A percentile compares a stretch with the other conserved stretches of the same genome.
Conservation (phyloP, 2,329 filamentous ascomycete genomes). For the Penicillium sp. region DNA sequence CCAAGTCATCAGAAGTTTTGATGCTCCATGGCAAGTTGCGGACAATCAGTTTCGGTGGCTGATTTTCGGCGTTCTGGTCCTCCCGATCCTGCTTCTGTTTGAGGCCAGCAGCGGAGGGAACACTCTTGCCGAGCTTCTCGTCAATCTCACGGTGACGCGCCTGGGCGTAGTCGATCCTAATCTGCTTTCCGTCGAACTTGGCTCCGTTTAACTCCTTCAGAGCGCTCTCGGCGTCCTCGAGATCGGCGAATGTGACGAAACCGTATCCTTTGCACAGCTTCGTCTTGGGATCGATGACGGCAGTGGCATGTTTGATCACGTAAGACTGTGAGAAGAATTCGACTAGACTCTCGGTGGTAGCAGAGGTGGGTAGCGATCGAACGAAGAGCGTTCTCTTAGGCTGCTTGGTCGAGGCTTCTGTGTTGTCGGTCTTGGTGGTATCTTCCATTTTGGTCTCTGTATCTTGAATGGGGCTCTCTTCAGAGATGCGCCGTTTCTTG, state of each 20-base stretch:
- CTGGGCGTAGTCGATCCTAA: constrained; percentile 84
- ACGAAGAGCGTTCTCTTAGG: constrained; percentile 75
- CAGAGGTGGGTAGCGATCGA: constrained; percentile 71
- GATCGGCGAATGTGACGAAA: constrained; percentile 94
- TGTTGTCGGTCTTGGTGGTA: constrained; percentile 18
- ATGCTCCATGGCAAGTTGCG: constrained; percentile 95
- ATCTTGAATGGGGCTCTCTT: constrained; percentile 20
- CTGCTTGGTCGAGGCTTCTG: constrained; percentile 22
- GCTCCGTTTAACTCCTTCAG: constrained; percentile 75
- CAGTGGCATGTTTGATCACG: constrained; percentile 92
- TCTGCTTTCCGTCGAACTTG: constrained; percentile 70
- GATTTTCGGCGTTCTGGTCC: constrained; percentile 56
- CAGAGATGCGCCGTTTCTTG: constrained; percentile 37
- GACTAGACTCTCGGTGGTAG: constrained; percentile 76
- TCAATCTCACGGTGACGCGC: constrained; percentile 67
- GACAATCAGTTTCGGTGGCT: constrained; percentile 74
- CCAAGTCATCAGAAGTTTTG: constrained; percentile 76
- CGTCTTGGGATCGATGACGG: constrained; percentile 78
- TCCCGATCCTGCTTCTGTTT: constrained; percentile 46
- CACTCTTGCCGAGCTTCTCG: constrained; percentile 45
- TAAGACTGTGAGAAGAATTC: constrained; percentile 91
- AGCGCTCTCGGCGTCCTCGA: constrained; percentile 80
- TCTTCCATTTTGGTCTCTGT: constrained; percentile 17
- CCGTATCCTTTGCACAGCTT: constrained; percentile 89
- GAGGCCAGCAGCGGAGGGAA: constrained; percentile 34